Evolutionary conservation across 2,329 filamentous ascomycete genomes (phyloP).

Genomic region (Seiridium cupressi): DNA sequence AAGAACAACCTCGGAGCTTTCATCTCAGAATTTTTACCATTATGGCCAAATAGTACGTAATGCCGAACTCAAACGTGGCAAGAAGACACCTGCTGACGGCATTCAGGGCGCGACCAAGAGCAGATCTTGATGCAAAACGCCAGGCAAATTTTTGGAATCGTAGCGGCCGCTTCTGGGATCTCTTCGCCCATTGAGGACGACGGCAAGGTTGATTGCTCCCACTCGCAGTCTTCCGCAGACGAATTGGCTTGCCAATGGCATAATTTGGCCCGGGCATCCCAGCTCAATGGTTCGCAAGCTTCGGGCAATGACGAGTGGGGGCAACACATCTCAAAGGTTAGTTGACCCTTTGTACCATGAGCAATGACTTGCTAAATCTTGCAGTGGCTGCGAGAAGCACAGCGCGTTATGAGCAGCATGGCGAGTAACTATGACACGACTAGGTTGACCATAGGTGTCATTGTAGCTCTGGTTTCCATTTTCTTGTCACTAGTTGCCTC

Average conservation of each 20-base stretch:
- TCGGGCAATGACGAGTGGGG: not conserved
- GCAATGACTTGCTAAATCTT: slow-evolving; percentile 12
- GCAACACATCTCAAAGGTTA: not conserved
- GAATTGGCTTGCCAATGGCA: slow-evolving; percentile 71
- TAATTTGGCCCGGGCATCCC: slow-evolving; percentile 17
- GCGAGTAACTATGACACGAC: slow-evolving; percentile 87
- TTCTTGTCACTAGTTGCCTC: slow-evolving; percentile 39
- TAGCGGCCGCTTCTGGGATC: slow-evolving; percentile 67
- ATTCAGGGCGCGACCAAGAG: slow-evolving; percentile 7
- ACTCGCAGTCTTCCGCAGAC: slow-evolving; percentile 47
- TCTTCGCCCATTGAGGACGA: slow-evolving; percentile 38
- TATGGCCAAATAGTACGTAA: slow-evolving; percentile 67
- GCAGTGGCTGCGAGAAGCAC: slow-evolving; percentile 68
- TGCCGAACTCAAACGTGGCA: slow-evolving; percentile 13
- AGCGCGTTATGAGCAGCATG: slow-evolving; percentile 80
- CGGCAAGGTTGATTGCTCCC: slow-evolving; percentile 20
- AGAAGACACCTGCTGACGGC: not conserved
- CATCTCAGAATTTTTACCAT: slow-evolving; percentile 72
- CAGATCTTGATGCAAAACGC: slow-evolving; percentile 72
- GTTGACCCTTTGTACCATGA: not conserved
- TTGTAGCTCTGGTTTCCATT: slow-evolving; percentile 33
- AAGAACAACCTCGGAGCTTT: slow-evolving; percentile 88
- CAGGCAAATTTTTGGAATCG: slow-evolving; percentile 73
- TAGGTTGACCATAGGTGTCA: slow-evolving; percentile 52
- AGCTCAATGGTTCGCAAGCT: not conserved